These are phyloP conservation scores for Onygena corvina DNA, from an alignment of 2,329 filamentous ascomycete species.

Conservation along the genomic window DNA sequence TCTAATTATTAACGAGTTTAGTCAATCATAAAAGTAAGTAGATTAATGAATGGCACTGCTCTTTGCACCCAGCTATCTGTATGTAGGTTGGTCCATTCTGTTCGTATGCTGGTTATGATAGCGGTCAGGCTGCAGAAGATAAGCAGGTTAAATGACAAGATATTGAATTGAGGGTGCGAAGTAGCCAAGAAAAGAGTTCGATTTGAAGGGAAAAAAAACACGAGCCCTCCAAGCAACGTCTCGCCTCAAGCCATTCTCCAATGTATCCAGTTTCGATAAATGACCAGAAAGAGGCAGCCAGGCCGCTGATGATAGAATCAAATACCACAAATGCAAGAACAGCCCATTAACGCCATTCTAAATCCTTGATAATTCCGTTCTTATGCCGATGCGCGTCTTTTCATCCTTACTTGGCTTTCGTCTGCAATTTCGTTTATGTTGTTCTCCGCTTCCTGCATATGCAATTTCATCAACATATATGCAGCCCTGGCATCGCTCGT, in stretches of 20 bases:
- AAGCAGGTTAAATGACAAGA: background rate
- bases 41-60: background rate
- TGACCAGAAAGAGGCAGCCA: background rate
- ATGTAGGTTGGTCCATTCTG: no score
- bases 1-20: slow-evolving; percentile 6
- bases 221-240: background rate
- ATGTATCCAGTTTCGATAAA: background rate
- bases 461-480: slow-evolving; percentile 27
- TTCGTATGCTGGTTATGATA: no score
- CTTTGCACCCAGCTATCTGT: no score
- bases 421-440: slow-evolving; percentile 14
- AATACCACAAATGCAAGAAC: no score
- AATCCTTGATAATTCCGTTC: background rate
- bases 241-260: background rate
- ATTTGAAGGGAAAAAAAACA: background rate
- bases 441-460: slow-evolving; percentile 22
- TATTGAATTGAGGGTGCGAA: background rate
- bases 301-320: background rate
- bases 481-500: slow-evolving; percentile 27
- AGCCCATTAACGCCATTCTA: background rate
- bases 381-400: slow-evolving; percentile 15
- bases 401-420: slow-evolving; percentile 13
- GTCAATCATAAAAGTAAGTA: background rate
- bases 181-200: background rate
- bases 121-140: no score